A percentile compares a stretch with the other conserved stretches of the same genome.
phyloP scores from a whole-genome alignment of 164 flowering plant species.

The Liriodendron chinense region DNA sequence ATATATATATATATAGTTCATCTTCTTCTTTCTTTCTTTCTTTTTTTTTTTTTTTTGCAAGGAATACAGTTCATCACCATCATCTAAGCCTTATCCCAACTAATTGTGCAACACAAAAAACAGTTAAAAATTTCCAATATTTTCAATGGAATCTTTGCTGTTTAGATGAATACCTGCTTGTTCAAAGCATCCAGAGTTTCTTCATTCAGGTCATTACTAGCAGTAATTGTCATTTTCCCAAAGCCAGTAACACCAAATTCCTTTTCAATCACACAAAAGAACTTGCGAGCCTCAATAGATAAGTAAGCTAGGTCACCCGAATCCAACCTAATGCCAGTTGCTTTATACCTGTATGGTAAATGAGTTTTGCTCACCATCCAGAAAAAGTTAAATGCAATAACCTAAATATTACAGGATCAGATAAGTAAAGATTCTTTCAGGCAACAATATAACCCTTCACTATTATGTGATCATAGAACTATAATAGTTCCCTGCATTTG shows the following conservation, averaged over 20 bases:
- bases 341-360: slow-evolving; percentile 67
- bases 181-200: slow-evolving; percentile 97
- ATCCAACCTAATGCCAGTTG: slow-evolving; percentile 87
- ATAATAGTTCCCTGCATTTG: too few relatives aligned
- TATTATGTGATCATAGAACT: too few relatives aligned
- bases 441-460: too few relatives aligned
- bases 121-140: background rate
- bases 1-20: too few relatives aligned
- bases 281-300: slow-evolving; percentile 78
- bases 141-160: background rate
- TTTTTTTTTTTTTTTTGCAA: too few relatives aligned
- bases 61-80: too few relatives aligned
- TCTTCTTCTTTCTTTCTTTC: too few relatives aligned
- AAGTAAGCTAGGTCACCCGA: slow-evolving; percentile 96
- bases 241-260: slow-evolving; percentile 77
- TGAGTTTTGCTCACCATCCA: background rate
- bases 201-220: slow-evolving; percentile 98
- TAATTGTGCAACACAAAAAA: background rate
- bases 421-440: too few relatives aligned
- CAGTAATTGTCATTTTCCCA: slow-evolving; percentile 76
- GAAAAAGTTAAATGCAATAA: background rate
- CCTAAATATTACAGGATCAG: too few relatives aligned
- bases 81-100: too few relatives aligned
- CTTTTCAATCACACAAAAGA: slow-evolving; percentile 69
- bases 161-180: slow-evolving; percentile 67